A percentile compares a stretch with the other conserved stretches of the same genome.
These are phyloP conservation scores for Suillus sp. DNA, from an alignment of 768 basidiomycete genomes.

Conservation along the genomic window DNA sequence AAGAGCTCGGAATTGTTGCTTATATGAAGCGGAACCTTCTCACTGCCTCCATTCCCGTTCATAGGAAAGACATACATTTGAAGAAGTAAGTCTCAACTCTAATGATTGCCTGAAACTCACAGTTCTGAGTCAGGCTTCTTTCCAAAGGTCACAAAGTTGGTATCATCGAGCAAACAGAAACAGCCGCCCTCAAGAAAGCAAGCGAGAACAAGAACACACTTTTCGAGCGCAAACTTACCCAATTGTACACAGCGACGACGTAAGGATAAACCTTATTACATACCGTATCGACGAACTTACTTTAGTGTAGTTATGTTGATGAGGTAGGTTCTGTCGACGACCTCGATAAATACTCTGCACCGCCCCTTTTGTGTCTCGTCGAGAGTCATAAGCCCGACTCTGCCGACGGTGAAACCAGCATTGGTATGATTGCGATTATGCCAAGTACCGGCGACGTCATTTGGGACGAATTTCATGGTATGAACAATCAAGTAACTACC, in stretches of 20 bases:
- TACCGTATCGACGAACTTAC: slow-evolving; percentile 14
- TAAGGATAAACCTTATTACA: slow-evolving; percentile 38
- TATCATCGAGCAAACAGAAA: slow-evolving; percentile 80
- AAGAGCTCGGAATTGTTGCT: slow-evolving; percentile 77
- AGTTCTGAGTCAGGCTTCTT: slow-evolving; percentile 51
- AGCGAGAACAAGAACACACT: slow-evolving; percentile 72
- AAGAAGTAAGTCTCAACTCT: slow-evolving; percentile 58
- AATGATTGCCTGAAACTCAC: not conserved
- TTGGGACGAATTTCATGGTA: slow-evolving; percentile 91
- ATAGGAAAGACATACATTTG: slow-evolving; percentile 68
- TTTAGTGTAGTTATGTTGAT: slow-evolving; percentile 72
- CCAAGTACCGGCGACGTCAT: slow-evolving; percentile 91
- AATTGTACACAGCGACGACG: slow-evolving; percentile 88
- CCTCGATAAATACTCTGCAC: slow-evolving; percentile 53
- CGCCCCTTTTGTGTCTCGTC: slow-evolving; percentile 75
- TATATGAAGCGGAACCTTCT: slow-evolving; percentile 72
- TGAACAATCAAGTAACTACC: slow-evolving; percentile 7
- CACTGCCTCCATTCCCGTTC: slow-evolving; percentile 72
- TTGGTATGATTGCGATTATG: slow-evolving; percentile 78
- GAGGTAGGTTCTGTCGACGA: slow-evolving; percentile 70
- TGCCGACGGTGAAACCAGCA: slow-evolving; percentile 39
- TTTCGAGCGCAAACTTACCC: slow-evolving; percentile 74
- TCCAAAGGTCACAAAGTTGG: slow-evolving; percentile 83
- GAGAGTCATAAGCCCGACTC: slow-evolving; percentile 38
- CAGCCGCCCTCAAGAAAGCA: slow-evolving; percentile 85